Conservation (phyloP, 2,329 filamentous ascomycete genomes). For the Uncinocarpus reesii region DNA sequence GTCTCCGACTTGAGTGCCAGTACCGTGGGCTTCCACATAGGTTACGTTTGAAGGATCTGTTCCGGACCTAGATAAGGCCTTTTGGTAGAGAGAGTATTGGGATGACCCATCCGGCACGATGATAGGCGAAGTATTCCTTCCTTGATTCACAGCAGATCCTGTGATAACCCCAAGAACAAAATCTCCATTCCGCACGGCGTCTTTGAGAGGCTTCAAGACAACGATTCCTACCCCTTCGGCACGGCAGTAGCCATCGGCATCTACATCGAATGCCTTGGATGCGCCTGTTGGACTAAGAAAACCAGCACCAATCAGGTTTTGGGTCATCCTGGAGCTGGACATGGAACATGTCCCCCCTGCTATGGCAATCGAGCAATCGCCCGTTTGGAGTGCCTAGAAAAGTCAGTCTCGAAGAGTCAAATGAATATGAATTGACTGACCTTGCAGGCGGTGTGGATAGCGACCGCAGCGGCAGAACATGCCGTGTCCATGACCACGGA, state of each 20-base stretch:
- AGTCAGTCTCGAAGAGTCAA: too few relatives aligned
- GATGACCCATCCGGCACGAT: background rate
- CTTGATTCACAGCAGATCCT: background rate
- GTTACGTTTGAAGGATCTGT: constrained; percentile 1
- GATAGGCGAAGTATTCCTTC: background rate
- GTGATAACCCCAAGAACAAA: background rate
- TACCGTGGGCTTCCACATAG: constrained; percentile 28
- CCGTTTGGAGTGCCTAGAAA: constrained; percentile 15
- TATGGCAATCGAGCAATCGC: background rate
- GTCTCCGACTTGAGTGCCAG: constrained; percentile 26
- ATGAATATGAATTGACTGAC: too few relatives aligned
- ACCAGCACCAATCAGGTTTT: constrained; percentile 19
- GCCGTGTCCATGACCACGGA: constrained; percentile 23
- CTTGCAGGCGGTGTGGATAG: constrained; percentile 25
- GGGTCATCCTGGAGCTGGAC: background rate
- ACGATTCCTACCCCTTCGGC: constrained; percentile 36
- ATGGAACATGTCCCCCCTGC: background rate
- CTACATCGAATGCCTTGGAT: constrained; percentile 26
- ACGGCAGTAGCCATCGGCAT: constrained; percentile 35
- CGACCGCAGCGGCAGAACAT: constrained; percentile 23
- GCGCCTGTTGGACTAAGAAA: constrained; percentile 16
- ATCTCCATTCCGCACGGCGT: constrained; percentile 25
- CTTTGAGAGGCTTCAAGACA: constrained; percentile 32
- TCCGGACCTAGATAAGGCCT: background rate
- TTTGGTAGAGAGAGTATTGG: background rate